Evolutionary conservation across 2,329 filamentous ascomycete species (phyloP), one percentile per base, ranked within the genome.

Genomic region (Oidium heveae): DNA sequence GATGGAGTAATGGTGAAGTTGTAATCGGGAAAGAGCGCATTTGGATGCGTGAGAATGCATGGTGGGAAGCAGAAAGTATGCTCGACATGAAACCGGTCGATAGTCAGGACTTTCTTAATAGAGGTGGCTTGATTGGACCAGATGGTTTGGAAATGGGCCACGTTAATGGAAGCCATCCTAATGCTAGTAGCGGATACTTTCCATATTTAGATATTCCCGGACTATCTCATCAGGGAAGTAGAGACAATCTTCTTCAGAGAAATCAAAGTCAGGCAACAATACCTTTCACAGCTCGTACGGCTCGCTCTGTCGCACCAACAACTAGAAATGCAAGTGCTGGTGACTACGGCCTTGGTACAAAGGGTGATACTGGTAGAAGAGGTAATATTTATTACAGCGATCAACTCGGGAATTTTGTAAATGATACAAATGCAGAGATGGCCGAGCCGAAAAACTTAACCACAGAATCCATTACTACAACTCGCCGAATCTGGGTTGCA

Each of bases 21-120:
- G 79, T 94, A 5, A 73, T 96, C 34, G 91, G 91, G 55, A 81
- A 80, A 56, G 87, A 96, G 67, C 84, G 91, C 34, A 80, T 98
- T 44, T 98, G 91, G 91, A 88, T 96, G 72, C 79, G 89, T 52
- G 91, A 98, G 68, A 75, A 72, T 56, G 84, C 88, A 1, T 98
- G 91, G 89, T 96, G 89, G 89, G 89, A 96, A 68, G 89, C 88
- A 5, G 91, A 98, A 69, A 85, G 78, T 57, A 94, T 95, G 84
- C 79, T 96, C 32, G 91, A 98, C 63, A 73, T 93, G 62, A 89
- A 91, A 67, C 65, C 67, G 55, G 43, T 60, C 52, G 56, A 64
- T 55, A 33, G 67, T 59, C 54, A 55, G 46, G 61, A 55, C 22
- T 62, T 62, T 32, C 56, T 44, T 56, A 70, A 68, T 65, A 66